phyloP scores from a whole-genome alignment of 208 protist species.

The Wallacemonas collosoma region DNA sequence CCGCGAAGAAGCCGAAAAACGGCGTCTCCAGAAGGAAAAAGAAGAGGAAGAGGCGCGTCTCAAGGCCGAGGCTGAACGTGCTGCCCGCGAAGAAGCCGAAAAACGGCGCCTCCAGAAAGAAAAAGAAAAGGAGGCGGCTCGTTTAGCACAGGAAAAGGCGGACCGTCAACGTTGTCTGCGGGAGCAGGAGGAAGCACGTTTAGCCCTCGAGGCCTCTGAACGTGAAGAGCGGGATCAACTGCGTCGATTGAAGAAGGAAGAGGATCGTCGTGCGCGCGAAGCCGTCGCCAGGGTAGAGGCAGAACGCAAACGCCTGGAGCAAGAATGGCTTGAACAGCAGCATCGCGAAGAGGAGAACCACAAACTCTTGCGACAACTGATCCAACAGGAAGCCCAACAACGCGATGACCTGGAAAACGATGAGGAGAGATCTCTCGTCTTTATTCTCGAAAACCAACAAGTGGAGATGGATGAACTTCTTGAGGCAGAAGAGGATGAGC shows the following conservation, averaged over 20 bases:
- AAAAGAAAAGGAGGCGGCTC: neutral
- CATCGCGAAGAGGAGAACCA: constrained; percentile 7
- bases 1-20: neutral
- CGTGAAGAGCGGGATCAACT: constrained; percentile 7
- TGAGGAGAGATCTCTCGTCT: neutral
- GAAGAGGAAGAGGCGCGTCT: neutral
- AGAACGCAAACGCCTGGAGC: constrained; percentile 1
- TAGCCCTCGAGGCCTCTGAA: neutral
- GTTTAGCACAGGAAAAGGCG: neutral
- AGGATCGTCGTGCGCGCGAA: neutral
- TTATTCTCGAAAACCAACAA: constrained; percentile 14
- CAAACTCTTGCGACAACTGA: neutral
- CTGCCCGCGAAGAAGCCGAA: constrained; percentile 6
- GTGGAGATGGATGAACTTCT: constrained; percentile 8
- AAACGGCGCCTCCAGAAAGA: neutral
- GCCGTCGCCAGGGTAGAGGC: constrained; percentile 9
- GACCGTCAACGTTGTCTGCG: neutral
- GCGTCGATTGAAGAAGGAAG: constrained; percentile 1
- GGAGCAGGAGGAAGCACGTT: neutral
- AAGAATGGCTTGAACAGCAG: neutral
- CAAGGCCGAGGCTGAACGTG: neutral
- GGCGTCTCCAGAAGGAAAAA: neutral
- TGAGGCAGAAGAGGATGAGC: constrained; percentile 19
- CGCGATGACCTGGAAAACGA: constrained; percentile 1
- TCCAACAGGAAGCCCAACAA: constrained; percentile 4